Conservation (phyloP, 441 rosid genomes). For the Brassica balearica region DNA sequence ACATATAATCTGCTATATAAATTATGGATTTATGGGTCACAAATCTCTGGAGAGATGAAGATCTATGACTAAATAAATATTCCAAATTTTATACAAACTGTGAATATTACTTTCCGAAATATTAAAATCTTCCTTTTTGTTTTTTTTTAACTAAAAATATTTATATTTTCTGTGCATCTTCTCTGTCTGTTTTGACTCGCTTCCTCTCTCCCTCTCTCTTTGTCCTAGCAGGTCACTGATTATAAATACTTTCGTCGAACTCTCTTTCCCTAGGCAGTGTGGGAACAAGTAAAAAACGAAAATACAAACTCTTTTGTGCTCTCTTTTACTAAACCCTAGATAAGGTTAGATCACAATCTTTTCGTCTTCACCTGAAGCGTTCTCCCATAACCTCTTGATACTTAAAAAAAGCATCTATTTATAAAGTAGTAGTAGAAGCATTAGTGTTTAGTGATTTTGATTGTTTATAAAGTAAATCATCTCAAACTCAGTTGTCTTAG, state of each 20-base stretch:
- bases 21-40: not conserved
- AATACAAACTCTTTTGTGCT: not conserved
- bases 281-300: not conserved
- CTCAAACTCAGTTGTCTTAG: conserved; percentile 1
- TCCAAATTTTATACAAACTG: not conserved
- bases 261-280: not conserved
- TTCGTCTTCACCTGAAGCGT: not conserved
- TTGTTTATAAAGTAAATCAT: not conserved
- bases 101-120: not conserved
- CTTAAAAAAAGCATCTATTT: not conserved
- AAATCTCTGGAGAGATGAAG: not conserved
- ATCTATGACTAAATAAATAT: too few relatives aligned
- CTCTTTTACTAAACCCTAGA: conserved; percentile 7
- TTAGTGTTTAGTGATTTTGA: not conserved
- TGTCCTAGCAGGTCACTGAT: not conserved
- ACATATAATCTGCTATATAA: too few relatives aligned
- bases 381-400: not conserved
- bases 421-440: too few relatives aligned
- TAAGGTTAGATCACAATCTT: conserved; percentile 3
- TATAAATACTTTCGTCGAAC: conserved; percentile 9
- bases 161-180: not conserved
- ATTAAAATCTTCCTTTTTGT: not conserved
- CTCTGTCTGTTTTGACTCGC: not conserved
- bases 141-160: not conserved
- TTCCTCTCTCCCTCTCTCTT: conserved; percentile 1